Conservation (phyloP, 768 basidiomycete genomes). For the Collybia nuda region DNA sequence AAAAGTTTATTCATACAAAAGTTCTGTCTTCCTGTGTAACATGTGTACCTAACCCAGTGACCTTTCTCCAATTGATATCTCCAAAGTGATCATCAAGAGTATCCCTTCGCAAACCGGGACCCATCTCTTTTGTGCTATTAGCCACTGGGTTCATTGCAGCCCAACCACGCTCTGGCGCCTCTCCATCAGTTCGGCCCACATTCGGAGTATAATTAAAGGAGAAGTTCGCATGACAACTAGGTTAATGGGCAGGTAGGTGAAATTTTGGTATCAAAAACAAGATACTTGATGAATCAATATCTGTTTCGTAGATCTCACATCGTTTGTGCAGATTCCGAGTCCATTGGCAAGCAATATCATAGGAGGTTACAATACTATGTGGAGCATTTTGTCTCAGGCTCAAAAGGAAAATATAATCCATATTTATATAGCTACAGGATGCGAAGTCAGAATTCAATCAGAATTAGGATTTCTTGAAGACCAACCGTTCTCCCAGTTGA, state of each 20-base stretch:
- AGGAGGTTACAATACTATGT: conserved; percentile 20
- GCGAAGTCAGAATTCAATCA: not conserved
- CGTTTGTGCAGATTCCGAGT: conserved; percentile 15
- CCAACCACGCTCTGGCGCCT: no score
- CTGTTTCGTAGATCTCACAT: conserved; percentile 2
- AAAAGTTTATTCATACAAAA: not conserved
- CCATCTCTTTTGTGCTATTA: conserved; percentile 30
- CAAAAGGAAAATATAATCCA: conserved; percentile 30
- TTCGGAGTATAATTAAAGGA: no score
- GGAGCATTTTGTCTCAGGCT: conserved; percentile 5
- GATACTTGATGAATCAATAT: conserved; percentile 3
- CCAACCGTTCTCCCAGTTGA: conserved; percentile 20
- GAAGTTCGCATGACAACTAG: conserved; percentile 26
- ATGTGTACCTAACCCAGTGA: conserved; percentile 19
- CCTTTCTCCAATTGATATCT: conserved; percentile 24
- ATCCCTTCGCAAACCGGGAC: conserved; percentile 23
- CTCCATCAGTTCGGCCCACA: no score
- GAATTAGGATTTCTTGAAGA: not conserved
- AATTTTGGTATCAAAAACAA: conserved; percentile 26
- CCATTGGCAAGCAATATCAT: conserved; percentile 35
- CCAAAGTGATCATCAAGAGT: conserved; percentile 24
- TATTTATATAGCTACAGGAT: conserved; percentile 27
- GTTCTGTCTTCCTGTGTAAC: not conserved
- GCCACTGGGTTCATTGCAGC: conserved; percentile 26
- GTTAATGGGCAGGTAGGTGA: conserved; percentile 22